Base-by-base conservation (phyloP, 1,284 basidiomycete genomes). In the Cutaneotrichosporon cutaneum region DNA sequence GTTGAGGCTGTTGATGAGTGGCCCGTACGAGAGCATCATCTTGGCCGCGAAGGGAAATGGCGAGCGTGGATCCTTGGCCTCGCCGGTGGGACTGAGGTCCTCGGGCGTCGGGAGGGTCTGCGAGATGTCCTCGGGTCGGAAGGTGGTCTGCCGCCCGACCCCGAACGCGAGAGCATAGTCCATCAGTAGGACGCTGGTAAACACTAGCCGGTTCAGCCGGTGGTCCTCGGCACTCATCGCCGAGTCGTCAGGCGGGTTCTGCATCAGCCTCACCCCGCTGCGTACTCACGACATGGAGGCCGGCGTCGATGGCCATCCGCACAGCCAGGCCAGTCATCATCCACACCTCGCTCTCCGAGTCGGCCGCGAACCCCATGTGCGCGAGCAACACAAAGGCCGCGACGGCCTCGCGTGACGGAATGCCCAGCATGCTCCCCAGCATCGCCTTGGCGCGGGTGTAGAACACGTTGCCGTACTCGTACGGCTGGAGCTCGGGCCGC, bases 301-400 rank as follows among this genome's bases (percentile, higher is more conserved):
- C 72, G 3, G 67, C 54, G 52, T 74, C 72, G 14, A 73, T 66
- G 3, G 65, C 54, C 68, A 74, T 70, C 47, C 71, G 62, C 3
- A 73, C 71, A 2, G 72, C 71, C 53, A 69, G 64, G 2, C 72
- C 70, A 0, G 66, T 70, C 42, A 71, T 64, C 67, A 73, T 72
- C 71, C 69, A 72, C 48, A 66, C 64, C 54, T 74, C 71, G n/a
- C 66, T 61, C 55, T 74, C 71, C 18, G 64, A 69, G 55, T 74
- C 72, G 60, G 45, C 33, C n/a, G 62, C 70, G 47, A 74, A 70
- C 14, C 68, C 68, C 24, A 71, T 56, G 47, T 72, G 68, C 8
- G 62, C 64, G 5, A 74, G 56, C 24, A 74, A 55, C 8, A 70
- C 58, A 13, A 74, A 63, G 1, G 64, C 71, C 2, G 64, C 61